These are phyloP conservation scores for Phytopythium montanum DNA, from an alignment of 352 stramenopile species.

Conservation along the genomic window DNA sequence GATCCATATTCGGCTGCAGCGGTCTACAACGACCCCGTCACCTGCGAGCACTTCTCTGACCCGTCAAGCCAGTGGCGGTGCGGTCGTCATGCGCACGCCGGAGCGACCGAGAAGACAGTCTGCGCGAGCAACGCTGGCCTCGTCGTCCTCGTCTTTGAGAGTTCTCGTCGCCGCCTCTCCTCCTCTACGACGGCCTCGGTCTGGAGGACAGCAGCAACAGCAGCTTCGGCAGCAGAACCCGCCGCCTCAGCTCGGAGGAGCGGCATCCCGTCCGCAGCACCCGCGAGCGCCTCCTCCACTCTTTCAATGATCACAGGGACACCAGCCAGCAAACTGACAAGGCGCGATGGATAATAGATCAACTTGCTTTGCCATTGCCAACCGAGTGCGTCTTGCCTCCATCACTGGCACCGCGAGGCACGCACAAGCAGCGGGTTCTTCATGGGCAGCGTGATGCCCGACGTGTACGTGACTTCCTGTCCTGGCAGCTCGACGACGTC, in stretches of 20 bases:
- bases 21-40: neutral
- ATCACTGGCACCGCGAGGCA: neutral
- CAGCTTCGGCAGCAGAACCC: slow-evolving; percentile 10
- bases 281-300: slow-evolving; percentile 21
- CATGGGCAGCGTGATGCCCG: slow-evolving; percentile 55
- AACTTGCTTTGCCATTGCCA: neutral
- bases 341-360: neutral
- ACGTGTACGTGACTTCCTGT: slow-evolving; percentile 62
- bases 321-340: neutral
- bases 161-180: slow-evolving; percentile 77
- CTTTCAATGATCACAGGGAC: slow-evolving; percentile 6
- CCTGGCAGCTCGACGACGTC: slow-evolving; percentile 41
- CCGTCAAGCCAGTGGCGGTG: slow-evolving; percentile 2
- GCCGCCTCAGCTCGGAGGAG: slow-evolving; percentile 20
- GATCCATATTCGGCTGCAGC: neutral
- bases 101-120: slow-evolving; percentile 63
- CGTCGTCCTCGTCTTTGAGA: slow-evolving; percentile 12
- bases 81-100: slow-evolving; percentile 73
- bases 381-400: neutral
- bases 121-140: slow-evolving; percentile 13
- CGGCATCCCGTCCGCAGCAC: slow-evolving; percentile 21
- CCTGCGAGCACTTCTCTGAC: too few relatives aligned
- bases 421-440: slow-evolving; percentile 27
- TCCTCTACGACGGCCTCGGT: slow-evolving; percentile 51
- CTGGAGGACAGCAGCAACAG: slow-evolving; percentile 16